Evolutionary conservation across 2,329 filamentous ascomycete species (phyloP), one percentile per base, ranked within the genome.

Genomic region (Polytolypa hystricis): DNA sequence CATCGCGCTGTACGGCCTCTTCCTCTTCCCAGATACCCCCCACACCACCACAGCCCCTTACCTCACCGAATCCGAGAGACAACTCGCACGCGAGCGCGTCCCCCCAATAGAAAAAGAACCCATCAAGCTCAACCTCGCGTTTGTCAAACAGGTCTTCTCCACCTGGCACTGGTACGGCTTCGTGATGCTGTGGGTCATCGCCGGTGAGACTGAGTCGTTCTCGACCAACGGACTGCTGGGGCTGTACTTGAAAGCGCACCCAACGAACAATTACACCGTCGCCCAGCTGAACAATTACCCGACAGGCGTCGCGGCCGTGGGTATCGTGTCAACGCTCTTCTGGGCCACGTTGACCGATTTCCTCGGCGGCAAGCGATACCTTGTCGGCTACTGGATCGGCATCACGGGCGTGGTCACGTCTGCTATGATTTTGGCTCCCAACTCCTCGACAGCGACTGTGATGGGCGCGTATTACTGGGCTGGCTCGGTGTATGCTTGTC

Each of bases 401-500:
- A 41, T 77, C n/a, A 80, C 75, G 0, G 78, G 77, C 2, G 62
- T 82, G 4, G 65, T 67, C 0, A 79, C 79, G 0, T 70, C 73
- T 0, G 66, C 69, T 4, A 70, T 84, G 64, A 71, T 84, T 2
- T 57, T 84, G 0, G 66, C 67, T 0, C 67, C 69, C 21, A 64
- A 67, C 0, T 55, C 60, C 0, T 69, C 66, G 2, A 78, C 73
- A 0, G 50, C 67, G 0, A 61, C 71, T 1, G 68, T 75, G 0
- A 79, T 84, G 42, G 77, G 55, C 0, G 77, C 77, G 3, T 83
- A 81, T 47, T 83, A 82, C 54, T 79, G 74, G 72, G 75, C 78
- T 0, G 80, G 80, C 1, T 64, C 70, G 3, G 75, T 82, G 0
- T 84, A 84, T 46, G 79, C 79, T 0, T 81, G 79, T 48, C 79